Conservation (phyloP, 164 flowering plant genomes). For the Dillenia suffruticosa region DNA sequence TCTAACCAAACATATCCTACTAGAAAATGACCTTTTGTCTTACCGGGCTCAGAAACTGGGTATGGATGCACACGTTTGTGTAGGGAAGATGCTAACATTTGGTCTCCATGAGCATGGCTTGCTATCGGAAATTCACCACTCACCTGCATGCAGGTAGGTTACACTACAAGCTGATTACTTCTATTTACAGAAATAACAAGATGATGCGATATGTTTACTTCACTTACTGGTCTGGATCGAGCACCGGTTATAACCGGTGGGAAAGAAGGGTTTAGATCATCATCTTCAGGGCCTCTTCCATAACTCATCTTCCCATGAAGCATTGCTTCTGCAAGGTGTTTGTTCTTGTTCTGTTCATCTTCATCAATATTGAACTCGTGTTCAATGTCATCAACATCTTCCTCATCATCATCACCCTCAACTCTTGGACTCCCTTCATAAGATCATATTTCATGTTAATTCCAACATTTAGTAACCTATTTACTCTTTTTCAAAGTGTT, state of each 20-base stretch:
- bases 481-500: neutral
- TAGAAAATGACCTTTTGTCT: neutral
- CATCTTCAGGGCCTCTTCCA: conserved; percentile 88
- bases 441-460: too few relatives aligned
- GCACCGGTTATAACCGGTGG: conserved; percentile 58
- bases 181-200: too few relatives aligned
- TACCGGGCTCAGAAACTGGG: conserved; percentile 74
- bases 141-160: conserved; percentile 40
- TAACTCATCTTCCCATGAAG: conserved; percentile 96
- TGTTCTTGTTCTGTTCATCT: conserved; percentile 54
- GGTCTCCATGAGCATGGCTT: conserved; percentile 50
- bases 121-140: conserved; percentile 82
- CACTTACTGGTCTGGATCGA: conserved; percentile 55
- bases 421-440: conserved; percentile 85
- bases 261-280: conserved; percentile 48
- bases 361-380: conserved; percentile 76
- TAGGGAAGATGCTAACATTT: conserved; percentile 42
- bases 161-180: too few relatives aligned
- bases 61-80: conserved; percentile 89
- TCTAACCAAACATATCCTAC: neutral
- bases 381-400: conserved; percentile 87
- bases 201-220: neutral
- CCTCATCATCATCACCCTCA: conserved; percentile 96
- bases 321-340: conserved; percentile 68
- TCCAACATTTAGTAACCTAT: too few relatives aligned